These are phyloP conservation scores for Cardamine chenopodiifolia DNA, from an alignment of 345 rosid genomes.

Conservation along the genomic window DNA sequence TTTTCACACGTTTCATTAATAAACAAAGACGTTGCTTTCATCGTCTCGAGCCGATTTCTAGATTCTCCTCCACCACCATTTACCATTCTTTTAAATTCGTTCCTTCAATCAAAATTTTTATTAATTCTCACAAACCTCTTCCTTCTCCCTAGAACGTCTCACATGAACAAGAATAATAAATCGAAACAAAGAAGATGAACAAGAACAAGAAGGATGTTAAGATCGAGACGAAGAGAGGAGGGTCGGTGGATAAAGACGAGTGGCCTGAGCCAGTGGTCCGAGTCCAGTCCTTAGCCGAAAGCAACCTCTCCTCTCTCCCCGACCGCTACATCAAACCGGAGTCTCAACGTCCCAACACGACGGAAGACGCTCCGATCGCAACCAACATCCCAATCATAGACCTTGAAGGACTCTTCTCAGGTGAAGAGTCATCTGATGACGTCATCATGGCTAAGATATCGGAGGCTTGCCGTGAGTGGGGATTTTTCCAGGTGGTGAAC, in stretches of 20 bases:
- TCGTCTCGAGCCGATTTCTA: conserved; percentile 31
- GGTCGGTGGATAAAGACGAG: conserved; percentile 39
- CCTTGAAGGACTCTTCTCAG: conserved; percentile 48
- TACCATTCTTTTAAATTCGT: conserved; percentile 32
- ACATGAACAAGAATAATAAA: conserved; percentile 7
- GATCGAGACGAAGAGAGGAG: conserved; percentile 27
- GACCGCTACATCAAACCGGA: conserved; percentile 72
- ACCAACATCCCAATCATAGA: conserved; percentile 82
- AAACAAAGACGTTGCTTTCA: conserved; percentile 35
- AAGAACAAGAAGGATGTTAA: conserved; percentile 38
- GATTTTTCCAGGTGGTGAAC: conserved; percentile 85
- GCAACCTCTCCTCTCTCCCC: conserved; percentile 54
- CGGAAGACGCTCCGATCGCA: conserved; percentile 8
- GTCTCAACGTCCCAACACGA: conserved; percentile 27
- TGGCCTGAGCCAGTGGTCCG: conserved; percentile 98
- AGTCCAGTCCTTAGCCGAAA: conserved; percentile 84
- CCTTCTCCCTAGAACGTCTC: too few relatives aligned
- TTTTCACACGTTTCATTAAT: conserved; percentile 41
- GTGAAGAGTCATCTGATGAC: conserved; percentile 23
- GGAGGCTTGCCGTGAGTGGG: conserved; percentile 80
- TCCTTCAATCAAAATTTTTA: not conserved
- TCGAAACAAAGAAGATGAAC: conserved; percentile 32
- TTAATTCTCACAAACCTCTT: conserved; percentile 14
- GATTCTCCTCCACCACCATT: conserved; percentile 41
- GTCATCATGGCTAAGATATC: conserved; percentile 44